Evolutionary conservation across 805 yeast species (phyloP), one percentile per base, ranked within the genome.

Genomic region (Dipodascopsis uninucleata): DNA sequence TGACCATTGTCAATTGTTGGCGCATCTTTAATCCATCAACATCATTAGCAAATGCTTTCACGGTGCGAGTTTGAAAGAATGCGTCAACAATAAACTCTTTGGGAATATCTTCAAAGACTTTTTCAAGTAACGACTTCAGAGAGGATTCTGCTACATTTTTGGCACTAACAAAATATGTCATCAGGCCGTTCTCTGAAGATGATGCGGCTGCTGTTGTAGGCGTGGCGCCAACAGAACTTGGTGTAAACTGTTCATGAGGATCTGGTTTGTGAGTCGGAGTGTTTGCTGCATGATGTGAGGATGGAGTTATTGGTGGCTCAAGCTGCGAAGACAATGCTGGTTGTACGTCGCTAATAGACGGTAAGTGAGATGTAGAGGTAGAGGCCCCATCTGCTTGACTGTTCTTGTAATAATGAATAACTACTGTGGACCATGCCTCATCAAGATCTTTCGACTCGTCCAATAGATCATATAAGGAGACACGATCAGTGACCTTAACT

Each of bases 11-110:
- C 14, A 88, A 69, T 45, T 77, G 70, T 29, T 73, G 72, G 50
- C 96, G 73, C 44, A 81, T 59, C 29, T 68, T 64, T 34, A 79
- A 63, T 38, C 79, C 71, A 31, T 78, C 82, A 36, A 65, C 67
- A 1, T 82, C 72, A 14, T 73, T 68, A 58, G 76, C 76, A 68
- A 85, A 87, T 0, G 95, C 78, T 62, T 86, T 87, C 1, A 88
- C 85, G 24, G 76, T 69, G 4, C 79, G 66, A 0, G 82, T 81
- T 34, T 73, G 75, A 29, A 81, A 62, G 1, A 81, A 74, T 56
- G 81, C 85, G 28, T 77, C 79, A 46, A 72, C 71, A 79, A 85
- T 78, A 28, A 66, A 70, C n/a, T 79, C 79, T 26, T 71, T 60
- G 2, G 96, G 94, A 5, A 65, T 41, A 17, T 45, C 42, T 14